Base-by-base conservation (phyloP, 495 filamentous ascomycete genomes). In the Penicillium crystallinum region DNA sequence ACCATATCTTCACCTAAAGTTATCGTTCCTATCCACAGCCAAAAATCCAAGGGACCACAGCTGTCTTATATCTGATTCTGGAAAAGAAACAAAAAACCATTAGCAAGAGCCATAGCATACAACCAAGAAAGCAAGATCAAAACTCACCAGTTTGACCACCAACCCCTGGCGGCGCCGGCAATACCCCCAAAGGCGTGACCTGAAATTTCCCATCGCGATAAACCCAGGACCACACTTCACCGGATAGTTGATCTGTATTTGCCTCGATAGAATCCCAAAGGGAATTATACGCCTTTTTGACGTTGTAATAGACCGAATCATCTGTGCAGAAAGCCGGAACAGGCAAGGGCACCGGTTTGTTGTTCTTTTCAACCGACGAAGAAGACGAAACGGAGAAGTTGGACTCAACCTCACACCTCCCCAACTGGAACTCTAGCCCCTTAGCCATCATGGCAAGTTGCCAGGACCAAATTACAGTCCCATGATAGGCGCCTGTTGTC, bases 381-480 rank as follows among this genome's bases (percentile, higher is more conserved):
- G 12, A 4, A 27, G 23, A 3, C 5, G 43, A 10, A 19, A 36
- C 23, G 0, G 55, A 55, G 19, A 55, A 52, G 30, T 62, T 62
- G 0, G 35, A 18, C 8, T 29, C 25, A 8, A 63, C 47, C 33
- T 67, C 58, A 58, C 79, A 82, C 35, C 78, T 70, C 4, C 48
- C 77, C 31, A 75, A 63, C 48, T 76, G 75, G 21, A 60, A 58
- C 49, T 77, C 72, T 9, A 87, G 59, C 0, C 83, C 83, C 19
- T 69, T 70, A 0, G 76, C 82, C 78, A 84, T 83, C 81, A 86
- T 84, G 4, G 81, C 79, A 22, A 85, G 67, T 33, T 76, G 83
- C 81, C 82, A 87, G 47, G 73, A 72, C 82, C 83, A 86, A 7
- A 87, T 72, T 0, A 87, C 83, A 0, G 82, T 83, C 0, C 83